Percentiles rank a stretch among this genome's conserved stretches.
These are phyloP conservation scores for Yamadazyma oceani DNA, from an alignment of 1,139 yeast species.

Conservation along the genomic window DNA sequence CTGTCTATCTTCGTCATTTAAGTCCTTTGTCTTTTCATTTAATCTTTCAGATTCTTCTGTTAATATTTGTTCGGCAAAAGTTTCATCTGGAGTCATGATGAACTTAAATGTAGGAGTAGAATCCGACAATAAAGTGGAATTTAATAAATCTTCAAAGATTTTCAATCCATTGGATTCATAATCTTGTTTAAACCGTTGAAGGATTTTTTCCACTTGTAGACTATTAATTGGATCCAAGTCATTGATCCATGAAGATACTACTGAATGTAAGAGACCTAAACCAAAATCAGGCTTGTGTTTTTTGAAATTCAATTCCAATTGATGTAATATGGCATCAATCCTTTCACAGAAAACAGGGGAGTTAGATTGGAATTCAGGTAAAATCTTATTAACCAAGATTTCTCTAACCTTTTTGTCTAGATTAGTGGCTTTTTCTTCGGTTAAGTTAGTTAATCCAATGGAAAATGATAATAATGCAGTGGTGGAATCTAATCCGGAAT, in stretches of 20 bases:
- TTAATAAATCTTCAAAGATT: slow-evolving; percentile 59
- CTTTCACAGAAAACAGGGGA: slow-evolving; percentile 59
- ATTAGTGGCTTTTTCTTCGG: slow-evolving; percentile 46
- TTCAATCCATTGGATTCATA: slow-evolving; percentile 52
- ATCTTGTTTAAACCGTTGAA: slow-evolving; percentile 61
- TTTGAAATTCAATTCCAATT: slow-evolving; percentile 77
- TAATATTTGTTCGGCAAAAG: slow-evolving; percentile 48
- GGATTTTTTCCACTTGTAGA: slow-evolving; percentile 62
- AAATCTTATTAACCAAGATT: slow-evolving; percentile 34
- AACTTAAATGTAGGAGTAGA: slow-evolving; percentile 62
- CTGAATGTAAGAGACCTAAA: slow-evolving; percentile 66
- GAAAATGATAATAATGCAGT: slow-evolving; percentile 80
- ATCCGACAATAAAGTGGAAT: slow-evolving; percentile 47
- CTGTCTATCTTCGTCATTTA: slow-evolving; percentile 59
- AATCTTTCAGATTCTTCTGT: slow-evolving; percentile 61
- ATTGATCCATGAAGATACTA: slow-evolving; percentile 85
- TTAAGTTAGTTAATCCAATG: slow-evolving; percentile 80
- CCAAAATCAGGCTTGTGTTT: slow-evolving; percentile 94
- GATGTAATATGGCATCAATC: slow-evolving; percentile 84
- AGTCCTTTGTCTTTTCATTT: slow-evolving; percentile 34
- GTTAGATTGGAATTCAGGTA: slow-evolving; percentile 40
- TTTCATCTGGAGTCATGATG: slow-evolving; percentile 69
- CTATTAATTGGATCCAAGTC: slow-evolving; percentile 67
- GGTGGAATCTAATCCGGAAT: slow-evolving; percentile 83
- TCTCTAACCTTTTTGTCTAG: slow-evolving; percentile 47